Conservation (phyloP, 495 filamentous ascomycete genomes). For the Elasticomyces elasticus region DNA sequence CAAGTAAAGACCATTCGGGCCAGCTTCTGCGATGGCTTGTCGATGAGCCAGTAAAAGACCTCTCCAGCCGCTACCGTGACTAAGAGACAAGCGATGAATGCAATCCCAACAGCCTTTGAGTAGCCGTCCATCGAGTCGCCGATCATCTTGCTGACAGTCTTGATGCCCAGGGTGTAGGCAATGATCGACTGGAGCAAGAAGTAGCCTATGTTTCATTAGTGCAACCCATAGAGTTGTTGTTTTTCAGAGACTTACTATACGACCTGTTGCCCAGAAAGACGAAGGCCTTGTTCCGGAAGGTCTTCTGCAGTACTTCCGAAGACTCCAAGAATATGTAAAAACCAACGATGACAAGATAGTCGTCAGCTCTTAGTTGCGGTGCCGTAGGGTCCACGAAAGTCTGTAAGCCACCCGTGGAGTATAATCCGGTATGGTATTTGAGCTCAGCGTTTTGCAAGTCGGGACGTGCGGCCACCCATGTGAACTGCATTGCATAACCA, state of each 20-base stretch:
- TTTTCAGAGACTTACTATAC: conserved; percentile 23
- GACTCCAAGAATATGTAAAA: conserved; percentile 29
- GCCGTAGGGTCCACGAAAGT: conserved; percentile 13
- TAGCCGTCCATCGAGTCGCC: neutral
- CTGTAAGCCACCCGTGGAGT: conserved; percentile 25
- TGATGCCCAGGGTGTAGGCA: conserved; percentile 31
- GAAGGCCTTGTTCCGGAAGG: conserved; percentile 22
- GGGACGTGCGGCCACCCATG: conserved; percentile 30
- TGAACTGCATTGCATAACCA: conserved; percentile 29
- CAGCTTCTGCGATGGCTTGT: conserved; percentile 14
- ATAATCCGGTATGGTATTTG: conserved; percentile 30
- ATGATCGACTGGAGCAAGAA: conserved; percentile 28
- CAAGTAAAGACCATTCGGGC: conserved; percentile 7
- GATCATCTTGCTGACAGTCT: conserved; percentile 22
- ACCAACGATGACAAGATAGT: conserved; percentile 30
- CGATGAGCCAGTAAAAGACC: conserved; percentile 23
- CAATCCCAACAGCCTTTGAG: conserved; percentile 1
- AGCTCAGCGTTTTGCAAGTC: conserved; percentile 24
- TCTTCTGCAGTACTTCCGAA: conserved; percentile 23
- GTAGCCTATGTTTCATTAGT: conserved; percentile 17
- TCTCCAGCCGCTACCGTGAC: conserved; percentile 16
- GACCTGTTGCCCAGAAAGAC: conserved; percentile 26
- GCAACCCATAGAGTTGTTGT: no score
- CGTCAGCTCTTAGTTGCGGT: conserved; percentile 31
- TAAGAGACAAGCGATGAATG: conserved; percentile 19